A percentile compares a stretch with the other conserved stretches of the same genome.
phyloP scores from a whole-genome alignment of 805 yeast species.

The Teunomyces barrocoloradensis region DNA sequence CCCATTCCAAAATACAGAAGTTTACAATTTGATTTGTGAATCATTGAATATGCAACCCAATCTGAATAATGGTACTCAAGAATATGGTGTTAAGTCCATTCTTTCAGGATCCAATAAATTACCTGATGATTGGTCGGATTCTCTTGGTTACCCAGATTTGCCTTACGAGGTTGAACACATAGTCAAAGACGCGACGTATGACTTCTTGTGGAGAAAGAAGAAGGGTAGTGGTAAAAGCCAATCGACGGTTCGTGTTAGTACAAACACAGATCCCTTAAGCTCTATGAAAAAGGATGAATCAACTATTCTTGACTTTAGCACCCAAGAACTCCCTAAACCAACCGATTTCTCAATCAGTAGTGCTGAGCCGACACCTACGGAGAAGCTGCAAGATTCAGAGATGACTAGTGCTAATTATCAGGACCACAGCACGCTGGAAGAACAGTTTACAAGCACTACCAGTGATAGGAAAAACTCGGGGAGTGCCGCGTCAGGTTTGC shows the following conservation, averaged over 20 bases:
- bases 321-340: slow-evolving; percentile 24
- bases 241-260: slow-evolving; percentile 15
- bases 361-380: neutral
- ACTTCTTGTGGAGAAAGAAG: slow-evolving; percentile 32
- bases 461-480: neutral
- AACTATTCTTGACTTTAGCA: slow-evolving; percentile 12
- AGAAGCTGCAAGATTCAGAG: neutral
- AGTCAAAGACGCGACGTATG: slow-evolving; percentile 53
- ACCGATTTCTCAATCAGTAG: slow-evolving; percentile 18
- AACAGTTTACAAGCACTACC: neutral
- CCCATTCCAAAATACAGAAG: slow-evolving; percentile 72
- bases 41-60: slow-evolving; percentile 50
- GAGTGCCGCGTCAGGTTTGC: neutral
- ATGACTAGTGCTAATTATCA: neutral
- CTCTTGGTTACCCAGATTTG: slow-evolving; percentile 48
- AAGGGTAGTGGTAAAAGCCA: neutral
- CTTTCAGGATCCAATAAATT: slow-evolving; percentile 29
- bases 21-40: slow-evolving; percentile 74
- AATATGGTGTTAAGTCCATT: slow-evolving; percentile 8
- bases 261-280: slow-evolving; percentile 22
- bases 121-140: slow-evolving; percentile 48
- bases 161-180: slow-evolving; percentile 44
- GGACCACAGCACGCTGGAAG: neutral
- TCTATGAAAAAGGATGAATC: slow-evolving; percentile 25
- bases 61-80: slow-evolving; percentile 55